These are phyloP conservation scores for Magnaporthiopsis incrustans DNA, from an alignment of 2,329 filamentous ascomycete genomes.

Conservation along the genomic window DNA sequence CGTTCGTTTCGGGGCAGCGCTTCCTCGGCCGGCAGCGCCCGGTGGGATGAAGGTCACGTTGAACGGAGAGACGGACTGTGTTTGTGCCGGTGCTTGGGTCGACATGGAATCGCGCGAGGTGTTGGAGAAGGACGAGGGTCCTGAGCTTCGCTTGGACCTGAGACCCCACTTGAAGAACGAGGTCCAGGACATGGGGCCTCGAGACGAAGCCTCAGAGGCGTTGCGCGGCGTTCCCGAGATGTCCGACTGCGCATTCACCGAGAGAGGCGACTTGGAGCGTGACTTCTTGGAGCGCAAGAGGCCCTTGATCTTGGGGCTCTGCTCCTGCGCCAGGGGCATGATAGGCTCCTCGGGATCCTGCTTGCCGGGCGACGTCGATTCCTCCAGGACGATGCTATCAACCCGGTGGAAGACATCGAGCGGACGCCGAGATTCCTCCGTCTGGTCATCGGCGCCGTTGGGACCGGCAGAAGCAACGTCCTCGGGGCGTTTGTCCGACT, in stretches of 20 bases:
- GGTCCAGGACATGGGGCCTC: constrained; percentile 49
- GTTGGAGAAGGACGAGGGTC: constrained; percentile 79
- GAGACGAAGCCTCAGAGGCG: constrained; percentile 42
- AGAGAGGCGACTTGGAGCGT: constrained; percentile 41
- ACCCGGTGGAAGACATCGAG: constrained; percentile 37
- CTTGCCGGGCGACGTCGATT: constrained; percentile 15
- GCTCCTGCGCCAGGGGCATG: constrained; percentile 15
- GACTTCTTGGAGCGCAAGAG: constrained; percentile 39
- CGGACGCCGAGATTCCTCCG: constrained; percentile 12
- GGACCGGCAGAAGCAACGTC: constrained; percentile 5
- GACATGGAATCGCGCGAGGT: constrained; percentile 81
- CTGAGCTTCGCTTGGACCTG: constrained; percentile 48
- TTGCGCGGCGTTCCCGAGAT: constrained; percentile 44
- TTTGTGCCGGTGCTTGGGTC: constrained; percentile 37
- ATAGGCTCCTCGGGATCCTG: constrained; percentile 13
- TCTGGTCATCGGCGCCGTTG: constrained; percentile 10
- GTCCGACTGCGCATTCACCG: constrained; percentile 34
- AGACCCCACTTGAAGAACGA: constrained; percentile 67
- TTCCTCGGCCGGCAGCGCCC: constrained; percentile 22
- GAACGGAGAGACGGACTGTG: constrained; percentile 27
- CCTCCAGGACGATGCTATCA: constrained; percentile 33
- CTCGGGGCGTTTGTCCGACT: constrained; percentile 21
- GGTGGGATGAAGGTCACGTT: constrained; percentile 17
- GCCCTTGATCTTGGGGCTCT: constrained; percentile 25
- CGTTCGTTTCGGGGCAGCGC: constrained; percentile 61